Percentiles rank a stretch among this genome's conserved stretches.
These are phyloP conservation scores for Phytophthora fragariaefolia DNA, from an alignment of 352 stramenopile species.

Conservation along the genomic window DNA sequence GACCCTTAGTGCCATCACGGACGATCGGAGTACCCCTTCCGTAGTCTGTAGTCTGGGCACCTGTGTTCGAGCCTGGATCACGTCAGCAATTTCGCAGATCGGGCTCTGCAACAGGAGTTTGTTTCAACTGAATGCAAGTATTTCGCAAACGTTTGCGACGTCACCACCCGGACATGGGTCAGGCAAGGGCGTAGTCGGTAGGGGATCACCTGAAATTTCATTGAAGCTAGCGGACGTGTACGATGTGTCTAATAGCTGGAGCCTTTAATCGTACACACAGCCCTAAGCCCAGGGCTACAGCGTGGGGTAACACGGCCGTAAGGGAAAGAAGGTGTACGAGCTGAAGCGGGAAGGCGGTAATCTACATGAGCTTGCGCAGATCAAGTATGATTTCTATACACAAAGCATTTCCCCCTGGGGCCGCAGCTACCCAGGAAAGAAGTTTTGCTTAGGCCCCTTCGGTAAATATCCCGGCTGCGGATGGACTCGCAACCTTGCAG, in stretches of 20 bases:
- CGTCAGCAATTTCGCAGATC: too few species aligned
- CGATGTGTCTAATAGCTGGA: constrained; percentile 2
- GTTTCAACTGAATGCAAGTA: not conserved
- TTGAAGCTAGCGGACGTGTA: constrained; percentile 3
- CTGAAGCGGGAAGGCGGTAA: not conserved
- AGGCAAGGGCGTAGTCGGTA: not conserved
- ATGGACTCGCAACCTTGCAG: constrained; percentile 4
- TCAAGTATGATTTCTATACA: constrained; percentile 15
- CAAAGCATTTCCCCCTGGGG: not conserved
- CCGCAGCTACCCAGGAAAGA: not conserved
- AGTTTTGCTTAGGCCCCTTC: not conserved
- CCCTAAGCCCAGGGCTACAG: constrained; percentile 13
- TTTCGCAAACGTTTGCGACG: constrained; percentile 6
- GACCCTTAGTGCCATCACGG: too few species aligned
- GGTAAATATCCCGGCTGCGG: constrained; percentile 1
- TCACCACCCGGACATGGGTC: constrained; percentile 1
- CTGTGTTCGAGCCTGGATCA: too few species aligned
- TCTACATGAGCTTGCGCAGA: not conserved
- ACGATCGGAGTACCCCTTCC: too few species aligned
- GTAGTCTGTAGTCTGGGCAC: too few species aligned
- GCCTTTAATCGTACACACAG: constrained; percentile 7
- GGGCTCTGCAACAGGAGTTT: too few species aligned
- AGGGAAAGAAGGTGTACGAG: not conserved
- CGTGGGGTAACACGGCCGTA: constrained; percentile 6
- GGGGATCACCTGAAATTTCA: not conserved